phyloP scores from a whole-genome alignment of 2,329 filamentous ascomycete genomes.

The Colletotrichum sp. region DNA sequence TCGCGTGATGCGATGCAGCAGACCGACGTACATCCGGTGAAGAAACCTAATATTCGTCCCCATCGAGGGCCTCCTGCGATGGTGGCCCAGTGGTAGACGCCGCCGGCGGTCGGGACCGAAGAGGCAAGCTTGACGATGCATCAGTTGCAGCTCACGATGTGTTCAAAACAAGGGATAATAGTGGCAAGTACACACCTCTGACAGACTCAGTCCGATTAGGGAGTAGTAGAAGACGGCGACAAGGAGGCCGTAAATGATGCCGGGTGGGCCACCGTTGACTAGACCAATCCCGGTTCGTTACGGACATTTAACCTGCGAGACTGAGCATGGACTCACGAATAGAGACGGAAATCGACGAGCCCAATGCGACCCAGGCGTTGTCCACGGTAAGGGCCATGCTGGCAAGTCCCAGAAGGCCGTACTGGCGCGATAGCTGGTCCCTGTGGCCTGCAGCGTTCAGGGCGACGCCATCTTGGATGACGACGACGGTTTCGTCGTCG shows the following conservation, averaged over 20 bases:
- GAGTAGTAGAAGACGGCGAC: conserved; percentile 47
- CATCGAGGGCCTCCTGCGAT: conserved; percentile 59
- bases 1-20: not conserved
- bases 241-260: conserved; percentile 45
- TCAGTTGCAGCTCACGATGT: not conserved
- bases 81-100: conserved; percentile 66
- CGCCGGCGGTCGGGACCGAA: conserved; percentile 62
- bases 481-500: conserved; percentile 36
- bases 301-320: not conserved
- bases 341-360: conserved; percentile 61
- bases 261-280: conserved; percentile 47
- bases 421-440: conserved; percentile 68
- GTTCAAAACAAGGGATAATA: not conserved
- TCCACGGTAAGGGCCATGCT: conserved; percentile 66
- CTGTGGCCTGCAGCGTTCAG: conserved; percentile 68
- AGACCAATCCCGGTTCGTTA: not conserved
- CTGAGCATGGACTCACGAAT: conserved; percentile 39
- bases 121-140: conserved; percentile 55
- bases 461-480: conserved; percentile 41
- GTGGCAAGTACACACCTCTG: conserved; percentile 33
- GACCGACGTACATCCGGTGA: conserved; percentile 33
- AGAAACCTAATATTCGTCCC: conserved; percentile 55
- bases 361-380: conserved; percentile 68
- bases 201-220: conserved; percentile 44
- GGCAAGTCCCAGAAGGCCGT: conserved; percentile 62